These are phyloP conservation scores for Dothistroma septosporum DNA, from an alignment of 2,329 filamentous ascomycete species.

Conservation along the genomic window DNA sequence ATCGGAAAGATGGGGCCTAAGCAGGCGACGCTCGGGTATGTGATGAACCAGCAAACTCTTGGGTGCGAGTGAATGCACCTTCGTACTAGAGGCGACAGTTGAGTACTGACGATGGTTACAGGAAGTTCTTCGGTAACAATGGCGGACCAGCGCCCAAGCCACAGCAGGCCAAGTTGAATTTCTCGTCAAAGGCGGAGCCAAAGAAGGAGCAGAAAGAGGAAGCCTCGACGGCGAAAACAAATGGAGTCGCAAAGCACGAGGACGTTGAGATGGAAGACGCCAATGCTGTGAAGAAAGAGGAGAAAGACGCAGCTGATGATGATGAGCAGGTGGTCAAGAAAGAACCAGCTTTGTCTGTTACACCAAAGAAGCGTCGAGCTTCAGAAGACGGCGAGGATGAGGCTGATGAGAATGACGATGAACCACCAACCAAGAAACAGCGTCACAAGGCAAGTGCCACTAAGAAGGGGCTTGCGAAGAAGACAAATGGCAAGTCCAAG, in stretches of 20 bases:
- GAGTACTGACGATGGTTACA: constrained; percentile 38
- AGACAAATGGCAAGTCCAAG: constrained; percentile 13
- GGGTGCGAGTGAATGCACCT: constrained; percentile 51
- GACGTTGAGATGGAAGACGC: constrained; percentile 35
- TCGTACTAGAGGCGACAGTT: neutral
- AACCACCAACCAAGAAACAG: constrained; percentile 36
- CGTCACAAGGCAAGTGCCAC: constrained; percentile 25
- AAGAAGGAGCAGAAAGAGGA: constrained; percentile 23
- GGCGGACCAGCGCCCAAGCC: constrained; percentile 57
- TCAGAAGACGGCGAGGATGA: constrained; percentile 26
- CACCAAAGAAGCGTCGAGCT: constrained; percentile 30
- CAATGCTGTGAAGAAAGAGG: constrained; percentile 20
- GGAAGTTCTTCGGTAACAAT: constrained; percentile 77
- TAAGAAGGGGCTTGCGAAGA: constrained; percentile 28
- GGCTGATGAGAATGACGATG: constrained; percentile 28
- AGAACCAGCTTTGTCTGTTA: constrained; percentile 17
- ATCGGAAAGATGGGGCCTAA: constrained; percentile 51
- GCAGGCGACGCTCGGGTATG: constrained; percentile 84
- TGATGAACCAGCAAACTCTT: constrained; percentile 69
- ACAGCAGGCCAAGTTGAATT: constrained; percentile 76
- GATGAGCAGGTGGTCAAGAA: constrained; percentile 21
- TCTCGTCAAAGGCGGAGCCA: constrained; percentile 47
- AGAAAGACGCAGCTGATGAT: constrained; percentile 24
- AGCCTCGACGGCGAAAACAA: constrained; percentile 16
- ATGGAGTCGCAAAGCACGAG: constrained; percentile 30